Evolutionary conservation across 306 rosid species (phyloP), one percentile per base, ranked within the genome.

Genomic region (Chamaecrista fasciculata): DNA sequence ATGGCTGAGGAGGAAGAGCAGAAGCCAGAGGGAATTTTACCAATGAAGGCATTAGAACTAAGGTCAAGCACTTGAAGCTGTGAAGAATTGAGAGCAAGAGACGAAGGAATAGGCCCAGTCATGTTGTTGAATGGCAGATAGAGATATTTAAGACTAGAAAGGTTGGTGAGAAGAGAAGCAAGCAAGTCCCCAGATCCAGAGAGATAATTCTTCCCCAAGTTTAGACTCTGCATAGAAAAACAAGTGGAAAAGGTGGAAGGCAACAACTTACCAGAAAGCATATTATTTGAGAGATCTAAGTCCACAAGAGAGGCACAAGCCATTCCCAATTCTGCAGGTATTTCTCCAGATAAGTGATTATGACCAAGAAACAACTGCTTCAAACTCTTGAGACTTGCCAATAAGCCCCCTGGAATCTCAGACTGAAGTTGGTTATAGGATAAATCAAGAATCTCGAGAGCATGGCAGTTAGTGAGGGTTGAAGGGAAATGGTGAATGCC

Each of bases 101-200:
- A 81, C 58, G 51, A 39, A 0, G 95, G 95, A 64, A 83, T 80
- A 11, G 70, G 37, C 28, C 96, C 96, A 11, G 84, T 79, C 53
- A 89, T 64, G 79, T 89, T 85, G 57, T 89, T 89, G 82, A 86
- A 87, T 48, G 96, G 59, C 2, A 80, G 82, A 48, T 71, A 44
- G 12, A 89, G 91, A 63, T 67, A 76, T 56, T 66, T 71, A 48
- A 89, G 78, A 67, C 67, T 76, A 0, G 61, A 63, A 55, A 89
- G 78, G 3, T 63, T 67, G 58, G 83, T 79, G 34, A 87, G 79
- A 62, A 85, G 83, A 3, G 73, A 70, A 24, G 4, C 71, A 8
- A 87, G 80, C 39, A 86, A 85, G 19, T 77, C 31, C 8, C 93
- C 93, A 0, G 80, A 81, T 5, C 93, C 93, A 1, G 80, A 81